phyloP scores from a whole-genome alignment of 1,284 basidiomycete species.

The Ustilago cynodontis region DNA sequence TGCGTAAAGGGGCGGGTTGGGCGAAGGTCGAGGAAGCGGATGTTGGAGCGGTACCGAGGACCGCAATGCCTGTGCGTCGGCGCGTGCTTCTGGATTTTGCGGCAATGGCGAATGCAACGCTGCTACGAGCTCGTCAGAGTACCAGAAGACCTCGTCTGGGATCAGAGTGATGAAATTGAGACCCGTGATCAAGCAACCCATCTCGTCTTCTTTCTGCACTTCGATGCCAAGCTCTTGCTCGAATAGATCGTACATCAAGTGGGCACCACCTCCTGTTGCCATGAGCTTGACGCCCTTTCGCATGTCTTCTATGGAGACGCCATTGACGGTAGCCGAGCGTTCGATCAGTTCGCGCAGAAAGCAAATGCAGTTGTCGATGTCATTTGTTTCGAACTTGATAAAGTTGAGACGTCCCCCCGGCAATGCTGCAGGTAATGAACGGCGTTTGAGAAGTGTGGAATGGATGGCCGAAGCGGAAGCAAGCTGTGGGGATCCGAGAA shows the following conservation, averaged over 20 bases:
- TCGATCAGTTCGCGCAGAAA: constrained; percentile 91
- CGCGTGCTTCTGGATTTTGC: constrained; percentile 38
- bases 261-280: constrained; percentile 97
- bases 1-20: constrained; percentile 88
- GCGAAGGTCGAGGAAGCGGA: constrained; percentile 85
- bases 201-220: constrained; percentile 91
- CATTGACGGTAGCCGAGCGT: constrained; percentile 86
- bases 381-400: constrained; percentile 93
- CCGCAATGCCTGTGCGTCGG: constrained; percentile 50
- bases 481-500: constrained; percentile 39
- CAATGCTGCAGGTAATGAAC: constrained; percentile 62
- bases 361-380: constrained; percentile 82
- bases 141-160: constrained; percentile 98
- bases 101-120: constrained; percentile 57
- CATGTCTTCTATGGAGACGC: constrained; percentile 91
- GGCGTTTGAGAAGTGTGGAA: constrained; percentile 57
- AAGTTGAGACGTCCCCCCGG: constrained; percentile 97
- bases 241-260: constrained; percentile 90
- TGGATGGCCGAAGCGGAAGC: constrained; percentile 54
- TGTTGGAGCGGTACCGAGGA: constrained; percentile 54
- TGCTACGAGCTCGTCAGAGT: constrained; percentile 92
- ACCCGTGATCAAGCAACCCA: constrained; percentile 97
- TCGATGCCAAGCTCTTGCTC: constrained; percentile 82
- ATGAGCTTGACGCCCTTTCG: constrained; percentile 92
- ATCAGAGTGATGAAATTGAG: constrained; percentile 96